Base-by-base conservation (phyloP, 768 basidiomycete genomes). In the Trametes coccinea region DNA sequence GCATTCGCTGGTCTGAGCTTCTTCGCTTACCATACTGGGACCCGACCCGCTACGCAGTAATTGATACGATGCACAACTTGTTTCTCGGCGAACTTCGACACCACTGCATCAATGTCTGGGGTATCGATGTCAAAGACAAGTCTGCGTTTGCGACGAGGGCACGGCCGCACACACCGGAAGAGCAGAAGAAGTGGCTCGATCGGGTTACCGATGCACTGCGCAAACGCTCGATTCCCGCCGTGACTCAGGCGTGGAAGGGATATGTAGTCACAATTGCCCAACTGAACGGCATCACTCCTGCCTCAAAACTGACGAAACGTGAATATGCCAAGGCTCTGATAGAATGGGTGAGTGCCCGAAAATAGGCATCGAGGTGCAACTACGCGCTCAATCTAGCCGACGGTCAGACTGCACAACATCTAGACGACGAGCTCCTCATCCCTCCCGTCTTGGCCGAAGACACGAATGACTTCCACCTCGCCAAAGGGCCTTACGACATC, bases 51-150 rank as follows among this genome's bases (percentile, higher is more conserved):
- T 74, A 64, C 48, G 50, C 72, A 4, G 64, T 77, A 0, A 63
- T 79, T 7, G 78, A 81, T 53, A 56, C 74, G 2, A 80, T 80
- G 78, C 80, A 81, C 61, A 73, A 70, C 17, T 66, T 80, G 0
- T 72, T 75, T 41, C 71, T 79, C 1, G 75, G 76, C 7, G 47
- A 73, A 0, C 56, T 77, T 3, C 64, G 70, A 22, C 68, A 73
- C 22, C 78, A 80, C 53, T 73, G 70, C 48, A 68, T 69, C 4
- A 50, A 63, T 2, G 44, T 75, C 0, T 71, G 68, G 52, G 54
- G 66, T 2, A 10, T 53, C 43, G 16, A 44, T 6, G 16, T 17
- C 14, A 17, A 14, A 14, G 43, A 44, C 61, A 4, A 11, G 48
- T 5, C 2, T 54, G 1, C 17, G 1, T n/a, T 1, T 5, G 22